phyloP scores from a whole-genome alignment of 495 filamentous ascomycete genomes.

The Delitschia confertaspora region DNA sequence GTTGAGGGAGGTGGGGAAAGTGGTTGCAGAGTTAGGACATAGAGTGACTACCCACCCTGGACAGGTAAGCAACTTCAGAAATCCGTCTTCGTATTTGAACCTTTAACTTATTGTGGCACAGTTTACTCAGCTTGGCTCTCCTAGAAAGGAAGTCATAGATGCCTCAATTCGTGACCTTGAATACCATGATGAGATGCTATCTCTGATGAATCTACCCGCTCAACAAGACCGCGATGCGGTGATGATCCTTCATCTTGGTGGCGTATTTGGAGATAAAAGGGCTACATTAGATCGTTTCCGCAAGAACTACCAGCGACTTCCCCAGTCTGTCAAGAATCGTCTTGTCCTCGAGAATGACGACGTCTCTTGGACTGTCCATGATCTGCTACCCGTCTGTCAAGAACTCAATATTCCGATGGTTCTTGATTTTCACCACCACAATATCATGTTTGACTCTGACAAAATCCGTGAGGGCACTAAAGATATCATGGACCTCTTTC shows the following conservation, averaged over 20 bases:
- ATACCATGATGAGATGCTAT: conserved; percentile 81
- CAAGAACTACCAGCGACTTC: conserved; percentile 59
- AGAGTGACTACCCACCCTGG: conserved; percentile 86
- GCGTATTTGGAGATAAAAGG: conserved; percentile 78
- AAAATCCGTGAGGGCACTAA: conserved; percentile 75
- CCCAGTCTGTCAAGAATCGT: conserved; percentile 63
- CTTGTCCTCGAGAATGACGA: conserved; percentile 94
- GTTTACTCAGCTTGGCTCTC: conserved; percentile 85
- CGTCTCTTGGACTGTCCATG: conserved; percentile 81
- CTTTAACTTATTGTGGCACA: conserved; percentile 21
- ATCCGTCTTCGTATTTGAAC: neutral
- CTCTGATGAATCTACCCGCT: conserved; percentile 64
- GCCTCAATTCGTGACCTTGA: conserved; percentile 73
- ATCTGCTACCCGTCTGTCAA: conserved; percentile 83
- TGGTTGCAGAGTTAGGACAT: conserved; percentile 74
- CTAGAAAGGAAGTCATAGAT: conserved; percentile 61
- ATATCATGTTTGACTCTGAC: conserved; percentile 71
- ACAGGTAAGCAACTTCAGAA: conserved; percentile 40
- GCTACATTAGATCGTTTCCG: conserved; percentile 76
- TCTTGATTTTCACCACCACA: conserved; percentile 92
- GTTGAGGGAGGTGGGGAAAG: conserved; percentile 64
- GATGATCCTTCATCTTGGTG: conserved; percentile 94
- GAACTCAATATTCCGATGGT: conserved; percentile 89
- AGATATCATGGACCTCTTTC: conserved; percentile 64
- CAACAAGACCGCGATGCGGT: conserved; percentile 82